These are phyloP conservation scores for Lactarius evosmus DNA, from an alignment of 768 basidiomycete species.

Conservation along the genomic window DNA sequence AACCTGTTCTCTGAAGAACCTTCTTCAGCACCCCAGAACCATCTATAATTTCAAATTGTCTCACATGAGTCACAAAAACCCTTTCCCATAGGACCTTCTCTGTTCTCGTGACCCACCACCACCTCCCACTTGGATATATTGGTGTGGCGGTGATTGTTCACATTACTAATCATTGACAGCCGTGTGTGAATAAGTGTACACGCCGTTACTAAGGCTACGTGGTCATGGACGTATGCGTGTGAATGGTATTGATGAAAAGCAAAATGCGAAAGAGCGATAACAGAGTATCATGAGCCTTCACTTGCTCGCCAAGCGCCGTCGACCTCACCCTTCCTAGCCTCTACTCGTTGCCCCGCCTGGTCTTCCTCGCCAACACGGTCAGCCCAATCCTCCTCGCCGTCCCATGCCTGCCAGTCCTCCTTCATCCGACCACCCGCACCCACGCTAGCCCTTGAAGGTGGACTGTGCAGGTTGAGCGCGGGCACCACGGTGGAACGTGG, in stretches of 20 bases:
- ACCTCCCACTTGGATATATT: too few relatives aligned
- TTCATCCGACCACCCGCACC: conserved; percentile 26
- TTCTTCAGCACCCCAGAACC: background rate
- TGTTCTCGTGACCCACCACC: background rate
- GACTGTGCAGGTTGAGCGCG: conserved; percentile 21
- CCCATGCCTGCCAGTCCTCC: conserved; percentile 47
- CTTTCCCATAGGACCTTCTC: background rate
- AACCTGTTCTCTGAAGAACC: background rate
- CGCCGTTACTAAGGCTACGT: too few relatives aligned
- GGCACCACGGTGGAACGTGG: conserved; percentile 26
- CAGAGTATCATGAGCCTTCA: conserved; percentile 1
- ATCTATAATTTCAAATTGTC: background rate
- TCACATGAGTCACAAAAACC: background rate
- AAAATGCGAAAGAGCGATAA: background rate
- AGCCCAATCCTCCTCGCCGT: conserved; percentile 49
- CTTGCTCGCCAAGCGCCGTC: conserved; percentile 31
- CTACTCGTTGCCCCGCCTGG: conserved; percentile 42
- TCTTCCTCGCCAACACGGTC: conserved; percentile 47
- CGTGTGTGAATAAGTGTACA: background rate
- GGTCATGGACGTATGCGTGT: background rate
- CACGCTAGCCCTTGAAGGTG: conserved; percentile 13
- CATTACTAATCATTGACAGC: background rate
- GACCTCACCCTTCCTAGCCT: conserved; percentile 38
- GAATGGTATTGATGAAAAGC: background rate
- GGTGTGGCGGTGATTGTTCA: too few relatives aligned